phyloP scores from a whole-genome alignment of 306 rosid genomes.

The Medicago lupulina region DNA sequence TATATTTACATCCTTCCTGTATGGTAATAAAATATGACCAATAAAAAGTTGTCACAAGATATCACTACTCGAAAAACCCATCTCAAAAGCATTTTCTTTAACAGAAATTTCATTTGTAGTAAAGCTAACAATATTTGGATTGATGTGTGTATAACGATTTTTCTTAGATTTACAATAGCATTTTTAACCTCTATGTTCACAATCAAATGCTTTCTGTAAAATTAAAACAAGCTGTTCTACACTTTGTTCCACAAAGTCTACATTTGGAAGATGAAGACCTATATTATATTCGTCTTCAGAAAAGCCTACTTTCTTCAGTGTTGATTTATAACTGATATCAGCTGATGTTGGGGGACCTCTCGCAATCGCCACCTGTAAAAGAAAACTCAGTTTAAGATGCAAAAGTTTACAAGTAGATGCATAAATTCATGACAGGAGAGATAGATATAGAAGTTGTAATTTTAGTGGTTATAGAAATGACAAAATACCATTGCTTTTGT shows the following conservation, averaged over 20 bases:
- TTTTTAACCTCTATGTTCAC: conserved; percentile 25
- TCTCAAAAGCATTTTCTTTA: background rate
- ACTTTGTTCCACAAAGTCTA: conserved; percentile 49
- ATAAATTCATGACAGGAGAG: background rate
- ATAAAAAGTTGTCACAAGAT: too few species aligned
- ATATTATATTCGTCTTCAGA: conserved; percentile 55
- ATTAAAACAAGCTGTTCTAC: conserved; percentile 65
- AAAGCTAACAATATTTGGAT: background rate
- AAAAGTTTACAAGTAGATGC: background rate
- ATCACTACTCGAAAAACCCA: too few species aligned
- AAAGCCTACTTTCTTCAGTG: conserved; percentile 59
- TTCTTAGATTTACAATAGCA: conserved; percentile 23
- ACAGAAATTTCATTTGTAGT: background rate
- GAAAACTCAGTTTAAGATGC: background rate
- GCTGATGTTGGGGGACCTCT: conserved; percentile 78
- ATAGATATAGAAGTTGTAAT: too few species aligned
- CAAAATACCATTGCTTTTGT: background rate
- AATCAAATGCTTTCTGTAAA: conserved; percentile 37
- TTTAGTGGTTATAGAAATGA: background rate
- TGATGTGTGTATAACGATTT: background rate
- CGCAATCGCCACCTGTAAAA: conserved; percentile 68
- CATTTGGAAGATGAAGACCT: conserved; percentile 77
- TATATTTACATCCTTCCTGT: too few species aligned
- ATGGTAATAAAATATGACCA: too few species aligned
- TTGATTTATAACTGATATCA: conserved; percentile 53